Evolutionary conservation across 2,329 filamentous ascomycete genomes (phyloP).

Genomic region (Verticillium longisporum): DNA sequence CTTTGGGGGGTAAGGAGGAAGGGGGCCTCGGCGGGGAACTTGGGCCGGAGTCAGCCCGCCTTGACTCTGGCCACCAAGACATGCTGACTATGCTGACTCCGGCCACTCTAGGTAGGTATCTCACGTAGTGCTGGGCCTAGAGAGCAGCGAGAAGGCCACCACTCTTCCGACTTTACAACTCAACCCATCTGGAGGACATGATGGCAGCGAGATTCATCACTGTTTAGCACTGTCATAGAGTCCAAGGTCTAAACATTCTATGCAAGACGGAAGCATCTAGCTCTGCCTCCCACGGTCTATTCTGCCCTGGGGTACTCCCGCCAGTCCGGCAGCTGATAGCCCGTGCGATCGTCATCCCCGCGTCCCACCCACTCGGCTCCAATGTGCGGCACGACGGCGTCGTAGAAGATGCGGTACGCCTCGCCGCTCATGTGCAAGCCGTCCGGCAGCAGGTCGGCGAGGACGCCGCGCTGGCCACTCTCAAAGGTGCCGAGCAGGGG

Average conservation of each 20-base stretch:
- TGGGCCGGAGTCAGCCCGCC: neutral
- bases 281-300: neutral
- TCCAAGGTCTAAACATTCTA: too few species aligned
- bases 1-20: neutral
- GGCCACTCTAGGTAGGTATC: too few species aligned
- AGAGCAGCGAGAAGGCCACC: too few species aligned
- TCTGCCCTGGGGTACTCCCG: slow-evolving; percentile 7
- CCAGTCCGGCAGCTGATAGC: slow-evolving; percentile 45
- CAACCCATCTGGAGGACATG: too few species aligned
- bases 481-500: slow-evolving; percentile 42
- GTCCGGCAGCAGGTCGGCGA: slow-evolving; percentile 47
- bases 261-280: too few species aligned
- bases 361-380: slow-evolving; percentile 32
- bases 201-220: too few species aligned
- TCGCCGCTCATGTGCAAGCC: slow-evolving; percentile 51
- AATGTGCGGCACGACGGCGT: slow-evolving; percentile 40
- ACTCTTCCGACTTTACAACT: too few species aligned
- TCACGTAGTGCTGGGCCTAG: too few species aligned
- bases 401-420: slow-evolving; percentile 46
- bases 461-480: slow-evolving; percentile 41
- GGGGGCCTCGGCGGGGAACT: neutral
- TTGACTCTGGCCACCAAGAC: neutral
- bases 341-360: slow-evolving; percentile 26
- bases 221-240: too few species aligned
- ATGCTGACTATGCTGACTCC: neutral